A percentile compares a stretch with the other conserved stretches of the same genome.
Conservation (phyloP, 176 grass and related monocot genomes). For the Aegilops speltoides region DNA sequence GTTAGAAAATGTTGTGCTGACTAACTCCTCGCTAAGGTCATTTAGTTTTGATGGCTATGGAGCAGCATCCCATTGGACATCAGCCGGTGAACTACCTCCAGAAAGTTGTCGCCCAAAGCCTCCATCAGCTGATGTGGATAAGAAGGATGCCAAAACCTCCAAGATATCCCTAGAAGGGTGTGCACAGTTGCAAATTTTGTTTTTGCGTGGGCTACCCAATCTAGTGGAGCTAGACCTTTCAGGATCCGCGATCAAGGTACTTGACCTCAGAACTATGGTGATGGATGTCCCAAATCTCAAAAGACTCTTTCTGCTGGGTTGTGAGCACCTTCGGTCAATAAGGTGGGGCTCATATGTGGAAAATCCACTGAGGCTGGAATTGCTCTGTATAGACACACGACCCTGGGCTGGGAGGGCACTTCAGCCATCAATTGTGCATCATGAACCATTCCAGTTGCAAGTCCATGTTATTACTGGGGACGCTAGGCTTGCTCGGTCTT, state of each 20-base stretch:
- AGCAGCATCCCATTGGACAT: not conserved
- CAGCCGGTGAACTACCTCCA: not conserved
- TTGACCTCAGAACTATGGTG: not conserved
- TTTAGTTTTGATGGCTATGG: not conserved
- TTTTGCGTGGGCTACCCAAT: not conserved
- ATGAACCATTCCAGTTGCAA: fast-evolving
- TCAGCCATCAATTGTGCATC: not conserved
- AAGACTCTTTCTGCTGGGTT: not conserved
- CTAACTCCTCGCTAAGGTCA: not conserved
- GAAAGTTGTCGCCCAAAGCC: not conserved
- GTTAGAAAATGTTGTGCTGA: not conserved
- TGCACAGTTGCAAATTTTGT: not conserved
- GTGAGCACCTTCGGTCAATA: constrained; percentile 1
- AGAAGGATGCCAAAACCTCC: not conserved
- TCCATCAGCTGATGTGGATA: too few relatives aligned
- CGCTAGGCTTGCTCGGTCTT: not conserved
- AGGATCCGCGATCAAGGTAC: not conserved
- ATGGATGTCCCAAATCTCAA: not conserved
- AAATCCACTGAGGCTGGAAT: not conserved
- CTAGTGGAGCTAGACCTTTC: constrained; percentile 8
- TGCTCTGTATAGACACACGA: constrained; percentile 1
- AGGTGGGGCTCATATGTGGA: not conserved
- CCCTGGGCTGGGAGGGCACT: not conserved
- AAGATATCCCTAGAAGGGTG: not conserved
- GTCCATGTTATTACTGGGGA: not conserved